Base-by-base conservation (phyloP, 106 monocot species). In the Dactylorhiza incarnata region DNA sequence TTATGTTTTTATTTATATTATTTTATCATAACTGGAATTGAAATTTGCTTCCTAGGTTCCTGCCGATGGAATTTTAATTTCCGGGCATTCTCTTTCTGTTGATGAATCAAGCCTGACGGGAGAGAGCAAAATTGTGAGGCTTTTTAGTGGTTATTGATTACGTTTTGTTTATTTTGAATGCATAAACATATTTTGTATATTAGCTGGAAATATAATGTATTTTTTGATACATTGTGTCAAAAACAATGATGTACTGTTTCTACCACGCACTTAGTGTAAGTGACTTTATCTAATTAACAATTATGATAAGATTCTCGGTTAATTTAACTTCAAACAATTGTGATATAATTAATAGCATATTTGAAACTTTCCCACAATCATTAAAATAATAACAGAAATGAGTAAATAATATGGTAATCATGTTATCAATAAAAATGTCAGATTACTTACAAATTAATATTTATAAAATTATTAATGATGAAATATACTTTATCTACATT, bases 21-120 rank as follows among this genome's bases (percentile, higher is more conserved):
- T 63, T 63, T 11, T 22, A 52, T 58, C 47, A 44, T 45, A 73
- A 14, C 37, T 68, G 63, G 2, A 68, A 55, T 52, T 24, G 19
- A 66, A 14, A 66, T 75, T 50, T 74, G 77, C 55, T 45, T 83
- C 6, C 47, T 56, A 89, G 89, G 89, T 89, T 23, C 89, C 89
- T 79, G 86, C 89, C 50, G 89, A 89, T 82, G 89, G 89, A 16
- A 58, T 89, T 72, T 61, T 89, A 37, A 80, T 86, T 49, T 66
- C 50, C 58, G 89, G 89, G 5, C 89, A 89, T 82, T 89, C 89
- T 79, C 82, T 89, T 49, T 45, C 84, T 22, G 80, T 89, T 25
- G 89, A 89, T 78, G 89, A 89, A 80, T 89, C 86, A 67, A 89
- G 89, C 67, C 80, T 89, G 89, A 89, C 89, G 26, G 86, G 89